phyloP scores from a whole-genome alignment of 108 stramenopile species.

The Cylindrotheca fusiformis region DNA sequence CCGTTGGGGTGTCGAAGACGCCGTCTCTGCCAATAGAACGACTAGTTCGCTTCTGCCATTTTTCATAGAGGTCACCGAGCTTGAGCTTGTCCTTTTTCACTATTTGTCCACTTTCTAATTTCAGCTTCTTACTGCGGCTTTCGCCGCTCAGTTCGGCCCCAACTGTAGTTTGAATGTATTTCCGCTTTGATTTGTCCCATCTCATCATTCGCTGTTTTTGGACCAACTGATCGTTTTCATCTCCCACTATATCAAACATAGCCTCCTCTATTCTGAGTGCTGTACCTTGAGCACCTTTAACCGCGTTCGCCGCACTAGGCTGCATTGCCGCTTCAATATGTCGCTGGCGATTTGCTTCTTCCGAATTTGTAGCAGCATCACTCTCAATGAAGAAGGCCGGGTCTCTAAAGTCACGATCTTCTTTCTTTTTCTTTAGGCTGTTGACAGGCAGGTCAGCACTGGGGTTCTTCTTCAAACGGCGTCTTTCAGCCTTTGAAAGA shows the following conservation, averaged over 20 bases:
- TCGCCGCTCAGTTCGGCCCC: constrained; percentile 76
- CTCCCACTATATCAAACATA: constrained; percentile 94
- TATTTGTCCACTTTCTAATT: constrained; percentile 80
- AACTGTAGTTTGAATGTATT: constrained; percentile 88
- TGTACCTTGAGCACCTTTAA: constrained; percentile 46
- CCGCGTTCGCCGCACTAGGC: constrained; percentile 59
- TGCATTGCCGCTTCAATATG: constrained; percentile 88
- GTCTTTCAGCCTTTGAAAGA: constrained; percentile 91
- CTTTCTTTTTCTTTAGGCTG: constrained; percentile 45
- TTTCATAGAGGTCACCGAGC: constrained; percentile 92
- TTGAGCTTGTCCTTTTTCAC: constrained; percentile 90
- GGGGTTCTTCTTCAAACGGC: constrained; percentile 76
- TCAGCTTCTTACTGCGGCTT: constrained; percentile 73
- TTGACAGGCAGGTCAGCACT: constrained; percentile 8
- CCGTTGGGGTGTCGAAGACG: constrained; percentile 79
- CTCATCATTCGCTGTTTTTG: constrained; percentile 90
- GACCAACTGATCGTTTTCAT: constrained; percentile 89
- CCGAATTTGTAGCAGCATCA: constrained; percentile 67
- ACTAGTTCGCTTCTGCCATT: constrained; percentile 96
- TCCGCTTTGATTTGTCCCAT: constrained; percentile 95
- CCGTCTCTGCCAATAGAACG: constrained; percentile 82
- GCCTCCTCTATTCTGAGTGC: constrained; percentile 83
- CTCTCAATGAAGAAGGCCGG: constrained; percentile 83
- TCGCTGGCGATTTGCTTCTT: constrained; percentile 61
- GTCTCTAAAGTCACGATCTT: constrained; percentile 78